Evolutionary conservation across 2,329 filamentous ascomycete genomes (phyloP), one percentile per base, ranked within the genome.

Genomic region (Periconia macrospinosa): DNA sequence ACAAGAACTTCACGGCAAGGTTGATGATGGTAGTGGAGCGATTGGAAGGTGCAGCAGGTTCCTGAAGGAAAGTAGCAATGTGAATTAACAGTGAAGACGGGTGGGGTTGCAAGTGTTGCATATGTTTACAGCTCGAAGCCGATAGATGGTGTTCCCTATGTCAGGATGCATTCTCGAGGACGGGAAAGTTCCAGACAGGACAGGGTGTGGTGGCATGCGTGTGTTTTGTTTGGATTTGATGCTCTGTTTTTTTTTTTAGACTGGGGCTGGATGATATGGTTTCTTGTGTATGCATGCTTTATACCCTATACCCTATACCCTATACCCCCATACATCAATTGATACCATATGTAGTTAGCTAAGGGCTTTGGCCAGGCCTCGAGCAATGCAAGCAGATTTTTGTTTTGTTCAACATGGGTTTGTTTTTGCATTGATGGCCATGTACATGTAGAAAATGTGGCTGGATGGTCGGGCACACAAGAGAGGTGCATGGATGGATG

Each of bases 21-120:
- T 71, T 87, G 43, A 77, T 82, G 65, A 73, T 74, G 20, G 81
- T 87, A 9, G 75, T 85, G 30, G 72, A 75, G 57, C 71, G 76
- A 49, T 68, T 83, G 57, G 75, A 72, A 53, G 52, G 56, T 37
- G 58, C 57, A 11, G 54, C 54, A 17, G 41, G 20, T 41, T 64
- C 47, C 19, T 30, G n/a, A 27, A 27, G 13, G 30, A 33, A 17
- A n/a, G 20, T 30, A 30, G 20, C 11, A 6, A 44, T 33, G 15
- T 13, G 8, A 14, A 23, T 17, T 40, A 30, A 47, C 30, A 30
- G 37, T 41, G 23, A 5, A 3, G 23, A 27, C 8, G 8, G 23
- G 23, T 8, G 23, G 8, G 23, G 23, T 8, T 27, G 23, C 5
- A 8, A 3, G 23, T 27, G n/a, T n/a, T n/a, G n/a, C n/a, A n/a